Evolutionary conservation across 1,284 basidiomycete genomes (phyloP).

Genomic region (Trametes polyzona): DNA sequence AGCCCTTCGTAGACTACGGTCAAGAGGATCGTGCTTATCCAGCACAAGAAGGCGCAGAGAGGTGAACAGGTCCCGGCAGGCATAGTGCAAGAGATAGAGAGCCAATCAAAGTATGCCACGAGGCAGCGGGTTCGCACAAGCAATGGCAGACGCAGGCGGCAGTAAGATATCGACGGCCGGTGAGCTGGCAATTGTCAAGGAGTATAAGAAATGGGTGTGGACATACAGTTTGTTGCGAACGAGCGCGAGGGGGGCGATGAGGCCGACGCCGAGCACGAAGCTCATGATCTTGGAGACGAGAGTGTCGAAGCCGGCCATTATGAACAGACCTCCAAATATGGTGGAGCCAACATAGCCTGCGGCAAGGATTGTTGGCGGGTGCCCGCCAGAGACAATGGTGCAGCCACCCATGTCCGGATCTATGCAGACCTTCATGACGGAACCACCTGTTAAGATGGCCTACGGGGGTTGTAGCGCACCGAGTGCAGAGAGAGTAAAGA

Average conservation of each 20-base stretch:
- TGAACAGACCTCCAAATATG: slow-evolving; percentile 75
- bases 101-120: not conserved
- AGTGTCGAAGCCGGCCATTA: slow-evolving; percentile 79
- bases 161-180: no score
- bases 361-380: slow-evolving; percentile 67
- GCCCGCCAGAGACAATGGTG: slow-evolving; percentile 76
- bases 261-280: slow-evolving; percentile 76
- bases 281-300: slow-evolving; percentile 82
- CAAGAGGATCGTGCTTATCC: slow-evolving; percentile 72
- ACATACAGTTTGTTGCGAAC: slow-evolving; percentile 82
- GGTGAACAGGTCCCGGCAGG: no score
- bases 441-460: slow-evolving; percentile 79
- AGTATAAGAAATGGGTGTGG: not conserved
- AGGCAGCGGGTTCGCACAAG: slow-evolving; percentile 5
- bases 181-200: not conserved
- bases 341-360: slow-evolving; percentile 82
- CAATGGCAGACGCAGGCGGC: no score
- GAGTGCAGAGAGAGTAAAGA: slow-evolving; percentile 4
- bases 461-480: slow-evolving; percentile 31
- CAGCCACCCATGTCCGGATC: slow-evolving; percentile 82
- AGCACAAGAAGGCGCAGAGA: not conserved
- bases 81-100: not conserved
- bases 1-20: slow-evolving; percentile 76
- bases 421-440: slow-evolving; percentile 75
- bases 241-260: slow-evolving; percentile 74